Evolutionary conservation across 2,329 filamentous ascomycete genomes (phyloP), one percentile per base, ranked within the genome.

Genomic region (Colletotrichum agaves): DNA sequence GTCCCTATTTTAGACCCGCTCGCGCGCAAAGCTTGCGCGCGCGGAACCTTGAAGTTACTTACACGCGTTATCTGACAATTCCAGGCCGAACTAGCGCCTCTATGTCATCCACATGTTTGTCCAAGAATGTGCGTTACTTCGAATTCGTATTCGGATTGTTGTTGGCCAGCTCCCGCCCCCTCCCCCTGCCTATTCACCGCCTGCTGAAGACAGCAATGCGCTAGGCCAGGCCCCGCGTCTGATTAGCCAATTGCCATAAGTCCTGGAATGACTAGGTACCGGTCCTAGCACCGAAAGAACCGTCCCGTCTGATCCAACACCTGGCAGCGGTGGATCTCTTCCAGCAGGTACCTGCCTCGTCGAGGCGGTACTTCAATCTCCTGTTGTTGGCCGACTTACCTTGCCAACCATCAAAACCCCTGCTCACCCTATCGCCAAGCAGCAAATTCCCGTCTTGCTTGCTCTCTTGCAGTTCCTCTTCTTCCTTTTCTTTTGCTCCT

Each of bases 81-180:
- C n/a, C n/a, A n/a, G n/a, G n/a, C n/a, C n/a, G n/a, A n/a, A n/a
- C n/a, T n/a, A n/a, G n/a, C n/a, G n/a, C n/a, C n/a, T n/a, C n/a
- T n/a, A n/a, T n/a, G n/a, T n/a, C n/a, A n/a, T n/a, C n/a, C n/a
- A n/a, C n/a, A n/a, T n/a, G n/a, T n/a, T n/a, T n/a, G n/a, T n/a
- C n/a, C n/a, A n/a, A n/a, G n/a, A n/a, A n/a, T n/a, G n/a, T n/a
- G n/a, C n/a, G n/a, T n/a, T 55, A 41, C 17, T 55, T 61, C 47
- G 57, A 55, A n/a, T 65, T 65, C 62, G 62, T 65, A 65, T 65
- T 65, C 62, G 62, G 62, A 61, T 65, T 61, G 39, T 23, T 56
- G 44, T 31, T 41, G 39, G 43, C 57, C 55, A 33, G 33, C 44
- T 12, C 43, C 44, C 41, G 57, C 49, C 50, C 43, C 37, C 43